Percentiles rank a stretch among this genome's conserved stretches.
These are phyloP conservation scores for Mycothermus thermophilus DNA, from an alignment of 495 filamentous ascomycete genomes.

Conservation along the genomic window DNA sequence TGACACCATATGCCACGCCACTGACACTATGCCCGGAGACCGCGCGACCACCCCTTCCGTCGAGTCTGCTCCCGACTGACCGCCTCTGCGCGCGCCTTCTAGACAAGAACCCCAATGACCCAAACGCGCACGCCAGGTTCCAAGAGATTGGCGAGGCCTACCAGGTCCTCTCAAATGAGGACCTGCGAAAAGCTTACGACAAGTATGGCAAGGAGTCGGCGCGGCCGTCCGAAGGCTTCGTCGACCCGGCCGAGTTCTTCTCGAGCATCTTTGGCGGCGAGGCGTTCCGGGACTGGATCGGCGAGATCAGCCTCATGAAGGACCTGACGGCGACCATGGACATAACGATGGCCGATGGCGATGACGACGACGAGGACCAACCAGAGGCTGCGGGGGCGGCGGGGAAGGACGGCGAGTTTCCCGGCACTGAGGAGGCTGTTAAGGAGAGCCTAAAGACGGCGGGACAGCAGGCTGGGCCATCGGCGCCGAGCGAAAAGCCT, in stretches of 20 bases:
- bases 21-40: too few species aligned
- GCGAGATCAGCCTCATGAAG: conserved; percentile 86
- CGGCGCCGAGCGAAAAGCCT: conserved; percentile 17
- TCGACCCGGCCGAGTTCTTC: conserved; percentile 96
- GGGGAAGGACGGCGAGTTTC: conserved; percentile 35
- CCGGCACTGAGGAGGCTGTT: conserved; percentile 33
- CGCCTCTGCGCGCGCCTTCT: neutral
- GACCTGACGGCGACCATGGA: conserved; percentile 84
- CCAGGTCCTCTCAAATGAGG: conserved; percentile 80
- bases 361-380: conserved; percentile 42
- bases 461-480: conserved; percentile 10
- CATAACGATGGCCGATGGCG: conserved; percentile 63
- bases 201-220: conserved; percentile 91
- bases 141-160: conserved; percentile 96
- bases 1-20: too few species aligned
- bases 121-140: conserved; percentile 84
- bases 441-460: conserved; percentile 34
- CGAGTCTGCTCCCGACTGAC: too few species aligned
- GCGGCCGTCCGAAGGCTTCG: conserved; percentile 77
- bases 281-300: conserved; percentile 83
- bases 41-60: too few species aligned
- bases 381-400: conserved; percentile 33
- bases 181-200: conserved; percentile 84
- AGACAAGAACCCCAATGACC: conserved; percentile 98
- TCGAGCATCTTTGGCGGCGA: conserved; percentile 96